Conservation (phyloP, 768 basidiomycete genomes). For the Mycena haematopus region DNA sequence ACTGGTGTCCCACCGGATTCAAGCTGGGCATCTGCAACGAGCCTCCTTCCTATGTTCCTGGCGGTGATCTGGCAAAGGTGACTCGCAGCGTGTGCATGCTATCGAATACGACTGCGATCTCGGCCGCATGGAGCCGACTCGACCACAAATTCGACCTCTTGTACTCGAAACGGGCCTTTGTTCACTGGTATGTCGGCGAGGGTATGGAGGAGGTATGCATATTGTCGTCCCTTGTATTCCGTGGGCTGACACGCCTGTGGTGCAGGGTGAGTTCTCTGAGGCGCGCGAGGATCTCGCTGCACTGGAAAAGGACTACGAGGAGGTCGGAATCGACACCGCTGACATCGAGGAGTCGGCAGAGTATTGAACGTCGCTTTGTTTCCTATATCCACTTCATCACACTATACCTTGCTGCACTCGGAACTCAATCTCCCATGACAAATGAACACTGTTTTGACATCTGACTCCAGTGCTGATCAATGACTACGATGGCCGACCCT, state of each 20-base stretch:
- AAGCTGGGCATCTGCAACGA: constrained; percentile 99
- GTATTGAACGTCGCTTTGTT: constrained; percentile 11
- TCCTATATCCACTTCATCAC: constrained; percentile 16
- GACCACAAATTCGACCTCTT: constrained; percentile 99
- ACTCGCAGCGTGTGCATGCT: constrained; percentile 97
- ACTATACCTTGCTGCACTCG: constrained; percentile 24
- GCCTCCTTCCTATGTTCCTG: constrained; percentile 88
- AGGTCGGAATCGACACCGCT: constrained; percentile 67
- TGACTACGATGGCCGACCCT: too few species aligned
- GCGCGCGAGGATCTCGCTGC: constrained; percentile 99
- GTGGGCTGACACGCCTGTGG: not conserved
- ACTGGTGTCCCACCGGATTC: constrained; percentile 98
- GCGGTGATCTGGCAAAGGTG: constrained; percentile 93
- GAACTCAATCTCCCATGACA: constrained; percentile 11
- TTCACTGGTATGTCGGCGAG: constrained; percentile 86
- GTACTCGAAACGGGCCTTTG: constrained; percentile 94
- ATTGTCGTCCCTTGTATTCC: not conserved
- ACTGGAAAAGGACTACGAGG: constrained; percentile 97
- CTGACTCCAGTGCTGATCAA: too few species aligned
- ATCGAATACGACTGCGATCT: constrained; percentile 94
- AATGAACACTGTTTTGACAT: constrained; percentile 3
- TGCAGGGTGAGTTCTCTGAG: constrained; percentile 94
- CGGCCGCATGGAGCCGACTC: constrained; percentile 91
- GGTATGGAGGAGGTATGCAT: constrained; percentile 68
- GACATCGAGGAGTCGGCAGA: constrained; percentile 51